These are phyloP conservation scores for Anthracocystis walkeri DNA, from an alignment of 1,284 basidiomycete genomes.

Conservation along the genomic window DNA sequence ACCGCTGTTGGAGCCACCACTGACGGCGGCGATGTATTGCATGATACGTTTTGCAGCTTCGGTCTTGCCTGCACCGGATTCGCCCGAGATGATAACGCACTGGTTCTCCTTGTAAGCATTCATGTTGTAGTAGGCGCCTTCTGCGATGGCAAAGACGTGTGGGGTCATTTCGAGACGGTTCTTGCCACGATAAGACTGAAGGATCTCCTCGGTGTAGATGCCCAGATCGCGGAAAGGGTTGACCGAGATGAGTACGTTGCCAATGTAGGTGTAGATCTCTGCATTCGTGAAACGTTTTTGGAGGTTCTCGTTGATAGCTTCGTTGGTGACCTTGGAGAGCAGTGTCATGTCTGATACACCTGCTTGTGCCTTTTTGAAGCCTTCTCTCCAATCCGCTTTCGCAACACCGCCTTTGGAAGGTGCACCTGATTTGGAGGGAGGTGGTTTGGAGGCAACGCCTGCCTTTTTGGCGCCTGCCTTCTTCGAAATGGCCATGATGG, in stretches of 20 bases:
- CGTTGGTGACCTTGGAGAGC: constrained; percentile 95
- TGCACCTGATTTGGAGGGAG: constrained; percentile 44
- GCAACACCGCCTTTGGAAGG: constrained; percentile 63
- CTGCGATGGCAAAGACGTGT: constrained; percentile 97
- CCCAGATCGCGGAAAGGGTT: constrained; percentile 92
- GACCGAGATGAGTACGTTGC: constrained; percentile 95
- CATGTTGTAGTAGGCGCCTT: constrained; percentile 99
- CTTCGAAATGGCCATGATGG: constrained; percentile 68
- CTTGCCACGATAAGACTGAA: constrained; percentile 92
- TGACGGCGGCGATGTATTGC: constrained; percentile 99
- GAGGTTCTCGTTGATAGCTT: constrained; percentile 96
- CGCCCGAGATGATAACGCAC: constrained; percentile 99
- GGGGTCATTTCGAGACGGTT: constrained; percentile 97
- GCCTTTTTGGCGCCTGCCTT: constrained; percentile 64
- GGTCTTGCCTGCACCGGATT: constrained; percentile 75
- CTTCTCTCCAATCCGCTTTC: constrained; percentile 69
- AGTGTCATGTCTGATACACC: constrained; percentile 99
- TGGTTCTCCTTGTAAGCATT: constrained; percentile 99
- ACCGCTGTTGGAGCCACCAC: constrained; percentile 76
- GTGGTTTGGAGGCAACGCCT: constrained; percentile 53
- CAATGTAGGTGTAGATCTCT: constrained; percentile 99
- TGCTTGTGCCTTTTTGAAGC: constrained; percentile 73
- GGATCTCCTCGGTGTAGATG: constrained; percentile 91
- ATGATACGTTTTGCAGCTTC: constrained; percentile 79
- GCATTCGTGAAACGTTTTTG: constrained; percentile 92